Evolutionary conservation across 2,329 filamentous ascomycete genomes (phyloP), one percentile per base, ranked within the genome.

Genomic region (Botryotinia convoluta): DNA sequence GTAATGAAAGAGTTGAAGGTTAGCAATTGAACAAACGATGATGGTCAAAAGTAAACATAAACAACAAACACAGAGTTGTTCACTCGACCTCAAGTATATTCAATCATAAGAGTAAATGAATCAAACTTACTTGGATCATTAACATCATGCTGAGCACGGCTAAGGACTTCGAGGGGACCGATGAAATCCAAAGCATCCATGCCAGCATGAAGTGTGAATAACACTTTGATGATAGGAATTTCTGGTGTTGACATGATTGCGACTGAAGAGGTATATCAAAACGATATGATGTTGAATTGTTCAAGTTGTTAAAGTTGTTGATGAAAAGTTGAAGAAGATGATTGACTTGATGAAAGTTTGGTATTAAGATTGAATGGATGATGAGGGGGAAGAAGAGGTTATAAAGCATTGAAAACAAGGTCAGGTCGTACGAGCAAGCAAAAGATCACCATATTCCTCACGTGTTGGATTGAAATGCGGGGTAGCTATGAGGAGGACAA

Each of bases 111-210:
- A 37, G 39, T 37, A 4, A 64, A 74, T 73, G 44, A 64, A 60
- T 67, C 12, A 3, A 39, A 77, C 88, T 87, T 75, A 81, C 80
- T 80, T 77, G 84, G 82, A 77, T 89, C 85, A 77, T 86, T 86
- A 77, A 83, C 77, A 76, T 89, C 84, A 78, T 89, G 87, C 75
- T 84, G 83, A 76, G 88, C 86, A 75, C 83, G 82, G 79, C 81
- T 84, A 76, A 90, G 83, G 78, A 89, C 85, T 82, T 90, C 87
- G 70, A 90, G 83, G 69, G 88, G 88, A 68, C 88, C 88, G 77
- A 85, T 83, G 77, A 88, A 85, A 81, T 89, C 87, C 75, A 89
- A 82, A 64, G 86, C 84, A 81, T 88, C 87, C 82, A 89, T 87
- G 78, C 84, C 84, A 74, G 85, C 82, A 80, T 87, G 78, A 74